A percentile compares a stretch with the other conserved stretches of the same genome.
Conservation (phyloP, 768 basidiomycete species). For the Porphyrellus cyaneotinctus region DNA sequence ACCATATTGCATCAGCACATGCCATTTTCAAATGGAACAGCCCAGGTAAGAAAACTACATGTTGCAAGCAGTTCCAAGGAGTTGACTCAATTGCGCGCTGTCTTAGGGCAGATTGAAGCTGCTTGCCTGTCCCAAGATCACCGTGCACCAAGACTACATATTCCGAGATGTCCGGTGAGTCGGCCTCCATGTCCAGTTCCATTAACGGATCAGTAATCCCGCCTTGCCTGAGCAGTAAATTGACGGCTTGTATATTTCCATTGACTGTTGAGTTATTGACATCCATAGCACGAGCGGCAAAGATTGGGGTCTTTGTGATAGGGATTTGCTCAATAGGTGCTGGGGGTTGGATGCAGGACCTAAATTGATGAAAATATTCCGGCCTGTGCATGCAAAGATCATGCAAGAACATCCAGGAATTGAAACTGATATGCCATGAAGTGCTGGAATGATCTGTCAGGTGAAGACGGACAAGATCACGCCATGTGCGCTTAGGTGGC, state of each 20-base stretch:
- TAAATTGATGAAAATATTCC: not conserved
- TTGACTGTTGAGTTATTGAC: not conserved
- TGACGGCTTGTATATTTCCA: not conserved
- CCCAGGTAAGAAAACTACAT: slow-evolving; percentile 31
- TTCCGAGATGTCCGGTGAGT: not conserved
- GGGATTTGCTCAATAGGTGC: not conserved
- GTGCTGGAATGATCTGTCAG: too few species aligned
- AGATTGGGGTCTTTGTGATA: not conserved
- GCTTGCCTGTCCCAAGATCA: not conserved
- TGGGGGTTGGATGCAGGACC: not conserved
- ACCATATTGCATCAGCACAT: slow-evolving; percentile 18
- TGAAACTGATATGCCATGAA: too few species aligned
- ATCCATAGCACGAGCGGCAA: not conserved
- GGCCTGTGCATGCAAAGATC: not conserved
- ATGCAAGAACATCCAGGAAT: not conserved
- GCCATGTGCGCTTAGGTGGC: too few species aligned
- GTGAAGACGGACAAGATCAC: too few species aligned
- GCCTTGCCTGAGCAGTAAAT: not conserved
- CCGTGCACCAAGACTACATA: not conserved
- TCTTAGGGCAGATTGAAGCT: not conserved
- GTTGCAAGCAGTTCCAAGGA: slow-evolving; percentile 28
- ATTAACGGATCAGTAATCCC: not conserved
- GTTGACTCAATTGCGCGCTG: slow-evolving; percentile 6
- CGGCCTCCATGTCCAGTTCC: too few species aligned
- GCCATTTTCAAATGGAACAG: slow-evolving; percentile 37